Evolutionary conservation across 345 rosid genomes (phyloP), one percentile per base, ranked within the genome.

Genomic region (Aquilaria yunnanensis): DNA sequence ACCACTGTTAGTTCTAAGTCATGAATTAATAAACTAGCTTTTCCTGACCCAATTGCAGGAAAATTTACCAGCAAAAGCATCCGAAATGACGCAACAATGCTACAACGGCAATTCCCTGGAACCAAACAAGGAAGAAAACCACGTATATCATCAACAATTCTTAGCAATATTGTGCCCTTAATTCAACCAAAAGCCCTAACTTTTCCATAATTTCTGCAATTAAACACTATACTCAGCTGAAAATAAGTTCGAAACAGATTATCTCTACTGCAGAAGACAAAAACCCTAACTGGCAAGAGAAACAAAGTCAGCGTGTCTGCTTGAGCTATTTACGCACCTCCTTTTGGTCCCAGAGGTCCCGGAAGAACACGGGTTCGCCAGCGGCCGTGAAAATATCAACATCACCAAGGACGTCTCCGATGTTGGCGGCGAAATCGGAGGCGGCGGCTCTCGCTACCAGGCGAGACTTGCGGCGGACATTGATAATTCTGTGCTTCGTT

Each of bases 71-170:
- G 84, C 91, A 92, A 75, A 69, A 59, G 65, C 96, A 89, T 57
- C 98, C 98, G 67, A 92, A 89, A 79, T 89, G 96, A 66, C 96
- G 82, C 63, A 92, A 64, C 49, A 89, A 91, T 14, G 91, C 93
- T 55, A 85, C 93, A 50, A 87, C 93, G 32, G 96, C 88, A 12
- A 89, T 72, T 47, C 92, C 93, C 92, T 92, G 67, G 13, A 51
- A 56, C 3, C 32, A 37, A 62, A 57, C 13, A 12, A 37, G 43
- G 43, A 37, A 37, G 43, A 37, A 23, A 3, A 37, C 43, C 43
- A 37, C 3, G 43, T 9, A 37, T 9, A 37, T 37, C 43, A 37
- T 1, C 43, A 37, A 37, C 3, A 0, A 0, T 37, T 37, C 8
- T 37, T 5, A 1, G 43, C 43, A 37, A 37, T 37, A 1, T 2